These are phyloP conservation scores for Rhododendron henanense DNA, from an alignment of 148 eudicot genomes.

Conservation along the genomic window DNA sequence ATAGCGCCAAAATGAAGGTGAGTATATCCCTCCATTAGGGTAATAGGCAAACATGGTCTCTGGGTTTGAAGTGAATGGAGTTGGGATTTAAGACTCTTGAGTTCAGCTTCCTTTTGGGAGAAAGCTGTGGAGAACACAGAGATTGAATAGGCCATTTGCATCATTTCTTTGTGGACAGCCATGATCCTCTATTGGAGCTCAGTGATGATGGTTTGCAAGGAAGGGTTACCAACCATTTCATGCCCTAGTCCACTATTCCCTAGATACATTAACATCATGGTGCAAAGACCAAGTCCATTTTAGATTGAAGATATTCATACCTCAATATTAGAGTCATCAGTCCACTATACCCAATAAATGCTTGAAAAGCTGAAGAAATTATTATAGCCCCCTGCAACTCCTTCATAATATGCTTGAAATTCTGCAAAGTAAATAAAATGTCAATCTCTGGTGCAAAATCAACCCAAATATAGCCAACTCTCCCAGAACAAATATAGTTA, in stretches of 20 bases:
- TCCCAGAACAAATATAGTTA: neutral
- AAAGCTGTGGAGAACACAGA: too few relatives aligned
- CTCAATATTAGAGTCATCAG: constrained; percentile 70
- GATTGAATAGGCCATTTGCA: too few relatives aligned
- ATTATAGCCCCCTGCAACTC: constrained; percentile 96
- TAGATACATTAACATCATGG: neutral
- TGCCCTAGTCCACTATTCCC: neutral
- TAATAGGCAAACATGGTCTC: too few relatives aligned
- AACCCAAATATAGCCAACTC: neutral
- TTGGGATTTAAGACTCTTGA: too few relatives aligned
- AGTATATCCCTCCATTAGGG: too few relatives aligned
- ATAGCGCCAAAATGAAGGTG: too few relatives aligned
- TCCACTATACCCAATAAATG: constrained; percentile 87
- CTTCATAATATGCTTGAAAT: constrained; percentile 91
- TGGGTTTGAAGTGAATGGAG: too few relatives aligned
- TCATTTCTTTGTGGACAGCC: too few relatives aligned
- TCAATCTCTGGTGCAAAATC: neutral
- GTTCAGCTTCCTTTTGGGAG: too few relatives aligned
- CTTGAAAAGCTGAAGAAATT: constrained; percentile 80
- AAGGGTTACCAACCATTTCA: neutral
- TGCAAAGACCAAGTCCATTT: neutral
- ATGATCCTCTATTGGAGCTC: too few relatives aligned
- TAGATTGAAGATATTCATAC: constrained; percentile 30
- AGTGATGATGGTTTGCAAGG: too few relatives aligned
- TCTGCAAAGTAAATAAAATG: constrained; percentile 39